Evolutionary conservation across 129 eudicot species (phyloP), one percentile per base, ranked within the genome.

Genomic region (Saussurea involucrata): DNA sequence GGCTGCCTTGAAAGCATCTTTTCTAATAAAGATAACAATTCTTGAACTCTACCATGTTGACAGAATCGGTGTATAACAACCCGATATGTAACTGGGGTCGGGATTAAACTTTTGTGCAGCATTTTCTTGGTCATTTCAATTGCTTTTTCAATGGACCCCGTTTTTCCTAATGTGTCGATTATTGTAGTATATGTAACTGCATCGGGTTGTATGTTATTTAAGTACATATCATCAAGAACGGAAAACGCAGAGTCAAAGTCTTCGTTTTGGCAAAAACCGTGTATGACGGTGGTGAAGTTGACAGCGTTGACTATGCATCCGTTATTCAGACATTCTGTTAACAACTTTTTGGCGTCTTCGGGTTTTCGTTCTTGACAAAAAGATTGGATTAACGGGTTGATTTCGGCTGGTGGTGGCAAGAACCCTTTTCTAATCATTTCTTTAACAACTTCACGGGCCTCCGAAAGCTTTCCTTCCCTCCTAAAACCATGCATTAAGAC

Each of bases 211-310:
- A 87, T 86, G 87, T 91, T 81, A 72, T 78, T 90, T 78, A 94
- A 83, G 83, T 91, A 94, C 88, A 94, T 91, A 69, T 94, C 98
- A 85, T 94, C 98, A 72, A 91, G 82, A 53, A 91, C 90, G 2
- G 98, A 94, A 20, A 94, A 86, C 2, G 93, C 98, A 24, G 89
- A 78, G 24, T 85, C 93, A 49, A 94, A 58, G 68, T 94, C 93
- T 63, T 74, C 88, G 25, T 77, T 87, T 73, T 86, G 84, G 71
- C 93, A 91, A 75, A 89, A 89, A 1, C 98, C 98, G 27, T 94
- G 97, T 84, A 94, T 87, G 8, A 94, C 87, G 76, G 86, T 79
- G 4, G 96, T 94, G 66, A 88, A 94, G 69, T 91, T 91, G 20
- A 94, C 93, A 71, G 72, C 97, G 66, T 91, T 94, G 18, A 91